phyloP scores from a whole-genome alignment of 768 basidiomycete genomes.

The Lactarius pseudohatsudake region DNA sequence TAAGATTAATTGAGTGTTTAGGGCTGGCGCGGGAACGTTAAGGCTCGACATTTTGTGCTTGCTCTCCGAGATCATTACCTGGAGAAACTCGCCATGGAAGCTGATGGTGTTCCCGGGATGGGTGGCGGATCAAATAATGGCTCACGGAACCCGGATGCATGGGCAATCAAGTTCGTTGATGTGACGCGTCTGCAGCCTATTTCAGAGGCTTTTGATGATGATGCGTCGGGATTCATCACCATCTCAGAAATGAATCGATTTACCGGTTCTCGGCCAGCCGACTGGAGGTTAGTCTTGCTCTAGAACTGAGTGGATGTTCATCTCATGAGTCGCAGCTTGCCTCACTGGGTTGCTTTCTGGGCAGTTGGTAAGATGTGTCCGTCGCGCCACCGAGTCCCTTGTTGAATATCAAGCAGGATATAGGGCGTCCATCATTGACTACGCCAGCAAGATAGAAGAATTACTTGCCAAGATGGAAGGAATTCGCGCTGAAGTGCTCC shows the following conservation, averaged over 20 bases:
- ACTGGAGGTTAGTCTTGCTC: slow-evolving; percentile 32
- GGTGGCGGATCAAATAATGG: not conserved
- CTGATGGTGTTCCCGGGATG: not conserved
- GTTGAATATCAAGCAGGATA: slow-evolving; percentile 9
- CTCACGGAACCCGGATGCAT: slow-evolving; percentile 29
- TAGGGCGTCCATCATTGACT: slow-evolving; percentile 18
- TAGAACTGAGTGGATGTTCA: not conserved
- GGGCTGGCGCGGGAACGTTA: slow-evolving; percentile 29
- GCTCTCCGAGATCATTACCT: slow-evolving; percentile 37
- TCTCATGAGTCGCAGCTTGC: slow-evolving; percentile 26
- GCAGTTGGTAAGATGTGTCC: slow-evolving; percentile 25
- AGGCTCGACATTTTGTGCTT: slow-evolving; percentile 29
- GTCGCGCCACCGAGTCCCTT: not conserved
- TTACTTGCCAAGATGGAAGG: slow-evolving; percentile 24
- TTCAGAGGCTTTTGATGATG: slow-evolving; percentile 38
- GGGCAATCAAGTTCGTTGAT: slow-evolving; percentile 33
- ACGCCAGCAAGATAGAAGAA: slow-evolving; percentile 19
- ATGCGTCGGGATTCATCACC: slow-evolving; percentile 38
- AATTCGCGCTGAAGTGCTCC: slow-evolving; percentile 3
- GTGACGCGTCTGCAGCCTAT: slow-evolving; percentile 31
- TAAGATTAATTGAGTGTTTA: not conserved
- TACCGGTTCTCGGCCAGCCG: slow-evolving; percentile 30
- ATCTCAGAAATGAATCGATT: slow-evolving; percentile 38
- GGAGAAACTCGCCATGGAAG: slow-evolving; percentile 27
- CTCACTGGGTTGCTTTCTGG: slow-evolving; percentile 38